A percentile compares a stretch with the other conserved stretches of the same genome.
Evolutionary conservation across 805 yeast species (phyloP).

Genomic region (Nadsonia fulvescens): DNA sequence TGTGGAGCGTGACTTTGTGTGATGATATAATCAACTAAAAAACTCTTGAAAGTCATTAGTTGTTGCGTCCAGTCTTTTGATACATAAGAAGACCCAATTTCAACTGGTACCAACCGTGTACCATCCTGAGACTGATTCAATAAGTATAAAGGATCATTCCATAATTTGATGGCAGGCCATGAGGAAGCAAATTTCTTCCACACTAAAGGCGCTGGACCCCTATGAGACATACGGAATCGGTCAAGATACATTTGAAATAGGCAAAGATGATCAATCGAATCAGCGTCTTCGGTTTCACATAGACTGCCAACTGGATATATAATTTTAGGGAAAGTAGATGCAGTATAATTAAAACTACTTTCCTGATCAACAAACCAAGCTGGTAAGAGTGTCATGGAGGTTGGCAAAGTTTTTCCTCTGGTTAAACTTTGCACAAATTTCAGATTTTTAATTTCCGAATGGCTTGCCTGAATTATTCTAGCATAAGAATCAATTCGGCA

Average conservation of each 20-base stretch:
- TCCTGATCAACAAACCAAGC: conserved; percentile 1
- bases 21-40: conserved; percentile 8
- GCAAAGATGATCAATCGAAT: too few relatives aligned
- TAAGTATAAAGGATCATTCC: conserved; percentile 11
- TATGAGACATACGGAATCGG: too few relatives aligned
- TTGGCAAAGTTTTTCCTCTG: conserved; percentile 6
- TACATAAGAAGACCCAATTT: conserved; percentile 12
- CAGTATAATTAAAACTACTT: too few relatives aligned
- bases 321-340: too few relatives aligned
- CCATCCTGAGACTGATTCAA: conserved; percentile 7
- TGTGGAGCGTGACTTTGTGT: neutral
- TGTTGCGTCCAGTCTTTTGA: conserved; percentile 11
- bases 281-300: too few relatives aligned
- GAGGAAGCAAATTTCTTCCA: conserved; percentile 3
- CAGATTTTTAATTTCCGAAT: neutral
- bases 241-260: too few relatives aligned
- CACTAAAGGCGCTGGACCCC: too few relatives aligned
- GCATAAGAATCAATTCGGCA: conserved; percentile 1
- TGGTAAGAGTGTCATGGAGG: conserved; percentile 5
- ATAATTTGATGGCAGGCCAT: conserved; percentile 10
- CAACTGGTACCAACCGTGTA: conserved; percentile 13
- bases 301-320: too few relatives aligned
- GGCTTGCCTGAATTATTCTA: neutral
- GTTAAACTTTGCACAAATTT: too few relatives aligned
- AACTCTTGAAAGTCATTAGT: conserved; percentile 8